phyloP scores from a whole-genome alignment of 805 yeast species.

The Torulaspora indica region DNA sequence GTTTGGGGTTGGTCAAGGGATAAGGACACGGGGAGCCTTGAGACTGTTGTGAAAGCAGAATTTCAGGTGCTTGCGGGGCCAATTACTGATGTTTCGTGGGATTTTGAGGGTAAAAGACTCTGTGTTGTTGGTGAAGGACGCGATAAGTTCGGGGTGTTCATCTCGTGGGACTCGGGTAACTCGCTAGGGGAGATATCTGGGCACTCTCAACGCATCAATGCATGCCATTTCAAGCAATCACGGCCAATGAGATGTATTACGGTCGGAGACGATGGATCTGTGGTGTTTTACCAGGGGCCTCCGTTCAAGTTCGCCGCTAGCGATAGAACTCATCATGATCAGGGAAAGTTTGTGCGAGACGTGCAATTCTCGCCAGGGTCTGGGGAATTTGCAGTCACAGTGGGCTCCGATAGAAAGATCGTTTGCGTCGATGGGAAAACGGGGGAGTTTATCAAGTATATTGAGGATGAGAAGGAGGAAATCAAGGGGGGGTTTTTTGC shows the following conservation, averaged over 20 bases:
- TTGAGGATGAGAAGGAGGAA: constrained; percentile 38
- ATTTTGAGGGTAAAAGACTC: constrained; percentile 75
- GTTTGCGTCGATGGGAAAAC: constrained; percentile 81
- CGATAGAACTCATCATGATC: constrained; percentile 64
- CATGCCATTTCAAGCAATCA: constrained; percentile 75
- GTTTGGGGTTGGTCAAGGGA: constrained; percentile 68
- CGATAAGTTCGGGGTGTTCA: constrained; percentile 87
- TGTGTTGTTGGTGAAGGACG: constrained; percentile 95
- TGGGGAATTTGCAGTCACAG: constrained; percentile 67
- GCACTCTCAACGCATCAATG: constrained; percentile 76
- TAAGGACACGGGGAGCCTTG: constrained; percentile 44
- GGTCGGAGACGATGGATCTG: constrained; percentile 80
- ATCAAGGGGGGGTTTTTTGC: constrained; percentile 83
- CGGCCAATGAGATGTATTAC: constrained; percentile 94
- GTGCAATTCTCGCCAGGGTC: constrained; percentile 71
- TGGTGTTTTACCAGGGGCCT: constrained; percentile 86
- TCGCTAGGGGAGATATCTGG: constrained; percentile 96
- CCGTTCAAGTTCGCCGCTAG: constrained; percentile 83
- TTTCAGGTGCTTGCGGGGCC: constrained; percentile 75
- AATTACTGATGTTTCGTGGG: constrained; percentile 85
- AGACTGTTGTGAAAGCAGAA: constrained; percentile 64
- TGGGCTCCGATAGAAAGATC: constrained; percentile 77
- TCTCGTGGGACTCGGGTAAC: constrained; percentile 92
- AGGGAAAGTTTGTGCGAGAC: constrained; percentile 66
- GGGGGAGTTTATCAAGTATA: constrained; percentile 62